Evolutionary conservation across 345 rosid genomes (phyloP).

Genomic region (Aurinia saxatilis): DNA sequence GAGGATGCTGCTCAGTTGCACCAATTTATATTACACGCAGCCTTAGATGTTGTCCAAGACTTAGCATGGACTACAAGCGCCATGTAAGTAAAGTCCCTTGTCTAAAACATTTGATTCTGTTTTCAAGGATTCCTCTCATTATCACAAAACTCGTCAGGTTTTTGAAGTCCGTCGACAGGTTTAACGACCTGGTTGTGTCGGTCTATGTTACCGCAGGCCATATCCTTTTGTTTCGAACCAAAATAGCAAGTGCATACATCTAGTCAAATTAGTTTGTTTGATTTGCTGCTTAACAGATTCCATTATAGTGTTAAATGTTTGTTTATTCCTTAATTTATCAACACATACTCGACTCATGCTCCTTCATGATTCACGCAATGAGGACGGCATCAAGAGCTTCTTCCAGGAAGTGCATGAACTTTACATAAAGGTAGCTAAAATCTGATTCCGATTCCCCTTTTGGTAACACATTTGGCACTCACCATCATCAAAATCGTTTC

Average conservation of each 20-base stretch:
- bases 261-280: background rate
- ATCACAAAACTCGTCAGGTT: constrained; percentile 41
- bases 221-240: constrained; percentile 52
- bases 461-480: too few species aligned
- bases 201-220: constrained; percentile 95
- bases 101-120: background rate
- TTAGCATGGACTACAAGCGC: constrained; percentile 97
- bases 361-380: constrained; percentile 92
- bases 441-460: too few species aligned
- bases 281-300: background rate
- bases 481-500: background rate
- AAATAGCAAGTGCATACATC: background rate
- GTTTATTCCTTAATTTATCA: constrained; percentile 40
- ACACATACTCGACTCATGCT: constrained; percentile 88
- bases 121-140: background rate
- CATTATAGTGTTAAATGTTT: background rate
- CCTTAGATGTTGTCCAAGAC: constrained; percentile 93
- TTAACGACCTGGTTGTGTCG: constrained; percentile 89
- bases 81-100: constrained; percentile 46
- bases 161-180: constrained; percentile 84
- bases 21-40: constrained; percentile 90
- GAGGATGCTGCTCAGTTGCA: constrained; percentile 98
- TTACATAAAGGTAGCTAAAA: constrained; percentile 33
- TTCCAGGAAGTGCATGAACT: constrained; percentile 37
- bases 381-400: constrained; percentile 97